Percentiles rank a stretch among this genome's conserved stretches.
Evolutionary conservation across 1,284 basidiomycete species (phyloP).

Genomic region (Veloporphyrellus conicus): DNA sequence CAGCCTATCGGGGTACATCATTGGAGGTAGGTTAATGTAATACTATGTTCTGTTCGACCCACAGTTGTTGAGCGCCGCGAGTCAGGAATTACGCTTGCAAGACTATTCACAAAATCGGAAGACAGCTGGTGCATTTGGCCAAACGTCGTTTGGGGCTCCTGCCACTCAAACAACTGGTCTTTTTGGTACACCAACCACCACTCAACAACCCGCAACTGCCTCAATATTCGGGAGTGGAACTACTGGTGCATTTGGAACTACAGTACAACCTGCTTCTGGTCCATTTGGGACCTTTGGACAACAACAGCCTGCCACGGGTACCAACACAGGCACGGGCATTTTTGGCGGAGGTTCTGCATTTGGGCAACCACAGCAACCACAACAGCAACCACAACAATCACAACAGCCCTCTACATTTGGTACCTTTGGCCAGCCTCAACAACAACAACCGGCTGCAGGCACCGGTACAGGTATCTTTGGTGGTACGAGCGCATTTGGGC

Average conservation of each 20-base stretch:
- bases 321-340: constrained; percentile 35
- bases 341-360: constrained; percentile 40
- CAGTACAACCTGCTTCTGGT: constrained; percentile 23
- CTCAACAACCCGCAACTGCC: constrained; percentile 33
- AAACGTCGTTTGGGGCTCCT: constrained; percentile 33
- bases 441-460: constrained; percentile 23
- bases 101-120: constrained; percentile 76
- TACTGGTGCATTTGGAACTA: constrained; percentile 38
- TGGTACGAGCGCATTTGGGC: constrained; percentile 32
- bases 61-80: constrained; percentile 2
- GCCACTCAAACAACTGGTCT: constrained; percentile 26
- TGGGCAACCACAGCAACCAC: constrained; percentile 37
- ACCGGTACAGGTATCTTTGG: constrained; percentile 41
- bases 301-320: constrained; percentile 26
- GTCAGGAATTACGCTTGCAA: constrained; percentile 68
- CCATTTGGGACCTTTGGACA: constrained; percentile 33
- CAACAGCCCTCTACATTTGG: constrained; percentile 34
- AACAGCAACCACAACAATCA: constrained; percentile 26
- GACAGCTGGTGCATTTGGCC: constrained; percentile 52
- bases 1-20: constrained; percentile 64
- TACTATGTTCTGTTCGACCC: not conserved
- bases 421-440: constrained; percentile 37
- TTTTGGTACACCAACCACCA: constrained; percentile 42
- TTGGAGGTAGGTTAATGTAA: constrained; percentile 51
- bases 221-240: constrained; percentile 31